Evolutionary conservation across 495 filamentous ascomycete genomes (phyloP).

Genomic region (Zalerion maritima): DNA sequence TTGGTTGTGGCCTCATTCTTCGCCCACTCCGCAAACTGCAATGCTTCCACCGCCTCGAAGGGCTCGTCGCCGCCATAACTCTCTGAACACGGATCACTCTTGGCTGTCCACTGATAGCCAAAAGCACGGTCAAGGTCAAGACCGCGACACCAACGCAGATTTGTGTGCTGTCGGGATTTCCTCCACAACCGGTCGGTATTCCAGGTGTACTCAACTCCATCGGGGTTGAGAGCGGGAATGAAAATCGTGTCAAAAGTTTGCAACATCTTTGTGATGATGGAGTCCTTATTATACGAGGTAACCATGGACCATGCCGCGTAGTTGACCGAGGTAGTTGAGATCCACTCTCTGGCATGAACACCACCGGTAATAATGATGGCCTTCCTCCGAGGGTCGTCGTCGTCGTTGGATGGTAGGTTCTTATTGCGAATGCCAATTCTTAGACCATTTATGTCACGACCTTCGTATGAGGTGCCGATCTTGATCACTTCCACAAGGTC

Average conservation of each 20-base stretch:
- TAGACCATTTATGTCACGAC: slow-evolving; percentile 68
- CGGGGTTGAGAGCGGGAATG: slow-evolving; percentile 79
- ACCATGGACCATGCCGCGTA: slow-evolving; percentile 86
- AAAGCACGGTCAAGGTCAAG: slow-evolving; percentile 82
- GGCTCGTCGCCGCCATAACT: slow-evolving; percentile 72
- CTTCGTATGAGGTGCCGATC: slow-evolving; percentile 72
- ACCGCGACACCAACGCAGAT: slow-evolving; percentile 68
- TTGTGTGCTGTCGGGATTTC: slow-evolving; percentile 81
- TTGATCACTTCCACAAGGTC: slow-evolving; percentile 56
- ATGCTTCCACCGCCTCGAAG: slow-evolving; percentile 73
- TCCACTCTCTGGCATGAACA: slow-evolving; percentile 89
- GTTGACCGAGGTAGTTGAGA: slow-evolving; percentile 80
- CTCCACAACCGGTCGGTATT: slow-evolving; percentile 85
- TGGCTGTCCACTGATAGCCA: slow-evolving; percentile 70
- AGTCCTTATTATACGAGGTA: slow-evolving; percentile 56
- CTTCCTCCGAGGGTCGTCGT: slow-evolving; percentile 39
- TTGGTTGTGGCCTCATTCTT: slow-evolving; percentile 63
- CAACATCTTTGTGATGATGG: slow-evolving; percentile 57
- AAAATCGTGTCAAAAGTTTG: slow-evolving; percentile 77
- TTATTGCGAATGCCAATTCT: slow-evolving; percentile 54
- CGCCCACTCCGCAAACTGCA: slow-evolving; percentile 66
- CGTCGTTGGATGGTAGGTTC: slow-evolving; percentile 18
- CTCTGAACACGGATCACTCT: slow-evolving; percentile 79
- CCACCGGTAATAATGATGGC: slow-evolving; percentile 77
- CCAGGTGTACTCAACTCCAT: slow-evolving; percentile 92